phyloP scores from a whole-genome alignment of 352 stramenopile genomes.

The Phytophthora sp. region DNA sequence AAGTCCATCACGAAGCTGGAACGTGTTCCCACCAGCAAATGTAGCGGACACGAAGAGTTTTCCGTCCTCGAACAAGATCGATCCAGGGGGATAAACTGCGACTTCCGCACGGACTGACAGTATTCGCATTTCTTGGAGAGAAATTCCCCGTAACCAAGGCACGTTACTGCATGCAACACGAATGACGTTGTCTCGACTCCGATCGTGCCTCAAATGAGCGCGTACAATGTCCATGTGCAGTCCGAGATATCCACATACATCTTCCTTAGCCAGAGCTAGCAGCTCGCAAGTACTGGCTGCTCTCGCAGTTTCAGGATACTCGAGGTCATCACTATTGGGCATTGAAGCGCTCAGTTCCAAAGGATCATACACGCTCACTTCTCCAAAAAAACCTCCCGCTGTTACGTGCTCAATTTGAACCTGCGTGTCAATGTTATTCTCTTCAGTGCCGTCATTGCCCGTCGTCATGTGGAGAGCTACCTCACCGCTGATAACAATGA shows the following conservation, averaged over 20 bases:
- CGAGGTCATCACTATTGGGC: conserved; percentile 22
- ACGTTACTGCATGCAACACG: conserved; percentile 47
- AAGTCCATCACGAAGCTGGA: conserved; percentile 36
- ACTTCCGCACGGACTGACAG: conserved; percentile 52
- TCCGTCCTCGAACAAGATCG: conserved; percentile 55
- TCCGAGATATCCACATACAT: conserved; percentile 64
- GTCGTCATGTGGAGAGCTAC: conserved; percentile 36
- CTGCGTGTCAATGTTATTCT: not conserved
- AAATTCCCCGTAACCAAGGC: conserved; percentile 46
- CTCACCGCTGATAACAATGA: conserved; percentile 65
- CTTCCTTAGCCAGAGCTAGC: conserved; percentile 56
- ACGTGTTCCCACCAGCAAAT: conserved; percentile 6
- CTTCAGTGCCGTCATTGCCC: not conserved
- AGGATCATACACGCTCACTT: conserved; percentile 48
- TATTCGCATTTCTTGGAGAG: conserved; percentile 63
- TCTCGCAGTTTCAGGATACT: conserved; percentile 62
- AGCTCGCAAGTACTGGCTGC: conserved; percentile 43
- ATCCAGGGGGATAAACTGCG: conserved; percentile 46
- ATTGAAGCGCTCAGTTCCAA: conserved; percentile 1
- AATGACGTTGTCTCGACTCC: conserved; percentile 53
- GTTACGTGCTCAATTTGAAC: conserved; percentile 42
- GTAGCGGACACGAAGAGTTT: conserved; percentile 26
- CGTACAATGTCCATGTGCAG: conserved; percentile 75
- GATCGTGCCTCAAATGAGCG: conserved; percentile 62
- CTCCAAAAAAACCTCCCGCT: conserved; percentile 65